Evolutionary conservation across 1,284 basidiomycete genomes (phyloP).

Genomic region (Phellopilus nigrolimitatus): DNA sequence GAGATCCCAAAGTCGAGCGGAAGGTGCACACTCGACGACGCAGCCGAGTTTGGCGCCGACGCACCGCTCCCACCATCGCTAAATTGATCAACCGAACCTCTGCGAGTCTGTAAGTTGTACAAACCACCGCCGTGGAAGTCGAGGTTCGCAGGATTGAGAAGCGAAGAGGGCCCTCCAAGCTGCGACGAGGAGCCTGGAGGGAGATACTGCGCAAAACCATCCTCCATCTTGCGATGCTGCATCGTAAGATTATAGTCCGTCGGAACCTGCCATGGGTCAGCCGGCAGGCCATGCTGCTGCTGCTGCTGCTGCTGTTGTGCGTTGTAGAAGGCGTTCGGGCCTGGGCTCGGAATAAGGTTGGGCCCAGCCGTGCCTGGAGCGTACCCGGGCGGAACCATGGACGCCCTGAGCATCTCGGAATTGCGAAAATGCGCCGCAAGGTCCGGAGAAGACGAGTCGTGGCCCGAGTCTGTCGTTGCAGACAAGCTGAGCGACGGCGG

Average conservation of each 20-base stretch:
- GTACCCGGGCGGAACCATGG: constrained; percentile 3
- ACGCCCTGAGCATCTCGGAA: constrained; percentile 4
- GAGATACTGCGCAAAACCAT: constrained; percentile 18
- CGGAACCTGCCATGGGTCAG: constrained; percentile 8
- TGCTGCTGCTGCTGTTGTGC: constrained; percentile 12
- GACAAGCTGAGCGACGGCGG: constrained; percentile 18
- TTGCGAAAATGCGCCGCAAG: constrained; percentile 8
- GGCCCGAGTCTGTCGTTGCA: constrained; percentile 17
- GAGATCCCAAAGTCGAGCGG: constrained; percentile 16
- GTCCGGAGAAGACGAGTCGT: constrained; percentile 15
- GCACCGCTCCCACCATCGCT: constrained; percentile 15
- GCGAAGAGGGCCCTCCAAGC: constrained; percentile 8
- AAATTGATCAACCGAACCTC: constrained; percentile 15
- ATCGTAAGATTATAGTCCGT: constrained; percentile 5
- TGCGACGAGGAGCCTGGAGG: constrained; percentile 3
- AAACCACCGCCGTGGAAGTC: constrained; percentile 11
- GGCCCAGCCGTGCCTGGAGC: background rate
- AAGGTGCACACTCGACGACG: constrained; percentile 19
- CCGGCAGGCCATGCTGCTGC: background rate
- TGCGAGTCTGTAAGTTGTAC: constrained; percentile 15
- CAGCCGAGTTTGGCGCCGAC: constrained; percentile 19
- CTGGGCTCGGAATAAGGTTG: constrained; percentile 4
- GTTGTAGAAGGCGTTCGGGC: constrained; percentile 8
- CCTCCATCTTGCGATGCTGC: constrained; percentile 13
- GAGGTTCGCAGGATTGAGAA: constrained; percentile 10